phyloP scores from a whole-genome alignment of 169 alveolate genomes.

The Cytauxzoon felis region DNA sequence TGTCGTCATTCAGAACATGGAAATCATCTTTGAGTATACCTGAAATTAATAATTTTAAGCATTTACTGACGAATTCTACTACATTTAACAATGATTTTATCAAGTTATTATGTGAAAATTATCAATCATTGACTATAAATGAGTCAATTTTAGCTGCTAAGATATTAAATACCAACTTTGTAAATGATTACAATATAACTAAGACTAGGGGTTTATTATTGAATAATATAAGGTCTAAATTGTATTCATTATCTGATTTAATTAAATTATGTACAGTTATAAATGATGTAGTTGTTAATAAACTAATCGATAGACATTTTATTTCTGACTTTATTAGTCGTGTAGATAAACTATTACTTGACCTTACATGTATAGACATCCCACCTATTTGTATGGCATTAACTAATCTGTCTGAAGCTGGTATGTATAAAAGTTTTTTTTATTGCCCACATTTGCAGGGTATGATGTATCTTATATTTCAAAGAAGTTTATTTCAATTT shows the following conservation, averaged over 20 bases:
- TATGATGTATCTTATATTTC: no score
- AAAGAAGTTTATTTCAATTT: no score
- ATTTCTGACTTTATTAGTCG: slow-evolving; percentile 34
- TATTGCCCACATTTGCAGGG: neutral
- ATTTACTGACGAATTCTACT: neutral
- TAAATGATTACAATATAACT: neutral
- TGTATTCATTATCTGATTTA: slow-evolving; percentile 45
- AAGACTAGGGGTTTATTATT: neutral
- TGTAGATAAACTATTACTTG: slow-evolving; percentile 32
- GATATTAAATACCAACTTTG: neutral
- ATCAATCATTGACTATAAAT: slow-evolving; percentile 13
- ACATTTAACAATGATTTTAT: neutral
- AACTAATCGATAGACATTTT: slow-evolving; percentile 5
- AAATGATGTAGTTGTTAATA: neutral
- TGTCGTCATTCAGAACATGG: no score
- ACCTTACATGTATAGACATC: neutral
- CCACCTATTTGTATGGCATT: slow-evolving; percentile 25
- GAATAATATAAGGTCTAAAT: slow-evolving; percentile 29
- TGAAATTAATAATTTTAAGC: neutral
- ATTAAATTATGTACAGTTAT: slow-evolving; percentile 25
- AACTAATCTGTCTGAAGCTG: slow-evolving; percentile 12
- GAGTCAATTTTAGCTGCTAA: slow-evolving; percentile 34
- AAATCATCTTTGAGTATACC: neutral
- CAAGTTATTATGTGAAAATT: neutral
- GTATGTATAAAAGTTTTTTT: slow-evolving; percentile 9